Conservation (phyloP, 164 flowering plant genomes). For the Sextonia rubra region DNA sequence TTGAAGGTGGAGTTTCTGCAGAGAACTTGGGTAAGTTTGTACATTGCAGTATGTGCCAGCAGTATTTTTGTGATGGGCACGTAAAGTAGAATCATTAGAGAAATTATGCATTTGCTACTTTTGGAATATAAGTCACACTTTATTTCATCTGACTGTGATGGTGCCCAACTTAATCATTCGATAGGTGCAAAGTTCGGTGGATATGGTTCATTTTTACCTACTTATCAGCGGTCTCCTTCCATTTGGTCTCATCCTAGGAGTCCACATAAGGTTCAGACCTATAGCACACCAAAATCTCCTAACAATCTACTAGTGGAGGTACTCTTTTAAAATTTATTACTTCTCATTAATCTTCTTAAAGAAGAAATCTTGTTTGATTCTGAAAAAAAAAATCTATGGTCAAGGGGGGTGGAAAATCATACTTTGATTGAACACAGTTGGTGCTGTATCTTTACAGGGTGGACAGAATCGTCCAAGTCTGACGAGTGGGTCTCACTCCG, state of each 20-base stretch:
- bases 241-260: constrained; percentile 41
- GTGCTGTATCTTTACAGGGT: constrained; percentile 35
- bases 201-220: constrained; percentile 85
- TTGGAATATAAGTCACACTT: background rate
- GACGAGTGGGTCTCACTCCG: constrained; percentile 19
- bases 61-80: background rate
- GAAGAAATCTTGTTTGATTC: background rate
- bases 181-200: constrained; percentile 81
- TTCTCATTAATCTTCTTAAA: background rate
- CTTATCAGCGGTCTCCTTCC: constrained; percentile 50
- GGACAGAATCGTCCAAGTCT: constrained; percentile 25
- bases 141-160: constrained; percentile 7
- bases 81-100: background rate
- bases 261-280: constrained; percentile 30
- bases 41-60: background rate
- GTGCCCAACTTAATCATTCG: constrained; percentile 9
- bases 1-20: constrained; percentile 68
- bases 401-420: constrained; percentile 6
- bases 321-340: constrained; percentile 1
- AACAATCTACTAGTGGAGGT: constrained; percentile 46
- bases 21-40: constrained; percentile 58
- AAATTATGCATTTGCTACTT: background rate
- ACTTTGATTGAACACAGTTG: constrained; percentile 18
- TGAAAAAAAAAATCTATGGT: background rate
- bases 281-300: constrained; percentile 30